Percentiles rank a stretch among this genome's conserved stretches.
Conservation (phyloP, 1,139 yeast genomes). For the Geotrichum aggregatum region DNA sequence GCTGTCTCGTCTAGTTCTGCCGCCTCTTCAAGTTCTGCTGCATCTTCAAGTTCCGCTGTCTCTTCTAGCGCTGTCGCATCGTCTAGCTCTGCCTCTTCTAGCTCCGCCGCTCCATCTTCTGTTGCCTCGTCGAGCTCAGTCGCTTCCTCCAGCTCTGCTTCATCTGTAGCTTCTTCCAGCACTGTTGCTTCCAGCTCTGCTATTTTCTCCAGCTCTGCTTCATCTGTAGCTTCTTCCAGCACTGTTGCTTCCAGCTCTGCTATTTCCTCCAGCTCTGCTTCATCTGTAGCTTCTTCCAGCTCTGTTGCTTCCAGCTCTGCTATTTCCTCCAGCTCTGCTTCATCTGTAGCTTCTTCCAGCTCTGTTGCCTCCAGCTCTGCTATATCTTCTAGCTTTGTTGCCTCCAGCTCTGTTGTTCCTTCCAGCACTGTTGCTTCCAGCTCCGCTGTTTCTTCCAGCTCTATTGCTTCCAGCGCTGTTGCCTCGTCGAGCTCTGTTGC, state of each 20-base stretch:
- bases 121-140: slow-evolving; percentile 13
- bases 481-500: too few relatives aligned
- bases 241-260: slow-evolving; percentile 6
- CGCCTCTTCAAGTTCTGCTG: background rate
- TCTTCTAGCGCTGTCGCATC: slow-evolving; percentile 13
- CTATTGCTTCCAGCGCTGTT: too few relatives aligned
- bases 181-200: slow-evolving; percentile 8
- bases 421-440: too few relatives aligned
- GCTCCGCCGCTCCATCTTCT: slow-evolving; percentile 5
- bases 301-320: background rate
- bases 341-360: too few relatives aligned
- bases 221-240: background rate
- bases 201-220: slow-evolving; percentile 2
- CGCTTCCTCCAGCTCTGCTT: slow-evolving; percentile 5
- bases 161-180: background rate
- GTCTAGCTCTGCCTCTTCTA: slow-evolving; percentile 1
- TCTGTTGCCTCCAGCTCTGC: too few relatives aligned
- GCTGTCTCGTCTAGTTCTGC: background rate
- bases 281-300: background rate
- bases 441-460: too few relatives aligned
- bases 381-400: too few relatives aligned
- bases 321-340: background rate
- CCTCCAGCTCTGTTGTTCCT: too few relatives aligned
- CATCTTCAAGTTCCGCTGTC: slow-evolving; percentile 12
- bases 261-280: slow-evolving; percentile 2